These are phyloP conservation scores for Salmacisia buchloeana DNA, from an alignment of 1,284 basidiomycete genomes.

Conservation along the genomic window DNA sequence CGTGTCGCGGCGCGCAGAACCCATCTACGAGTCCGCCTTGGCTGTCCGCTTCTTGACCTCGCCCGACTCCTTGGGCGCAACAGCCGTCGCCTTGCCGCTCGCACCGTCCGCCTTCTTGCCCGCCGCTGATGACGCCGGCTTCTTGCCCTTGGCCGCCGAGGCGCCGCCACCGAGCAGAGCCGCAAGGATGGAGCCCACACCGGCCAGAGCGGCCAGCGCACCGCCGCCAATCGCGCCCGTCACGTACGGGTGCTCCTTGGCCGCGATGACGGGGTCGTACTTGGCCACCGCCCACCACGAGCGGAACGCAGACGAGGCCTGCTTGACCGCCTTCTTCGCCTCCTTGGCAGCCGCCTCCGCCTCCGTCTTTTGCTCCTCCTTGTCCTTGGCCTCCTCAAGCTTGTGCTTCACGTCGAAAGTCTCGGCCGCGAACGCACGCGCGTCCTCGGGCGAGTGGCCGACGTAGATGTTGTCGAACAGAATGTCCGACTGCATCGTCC, in stretches of 20 bases:
- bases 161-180: slow-evolving; percentile 28
- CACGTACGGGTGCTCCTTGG: slow-evolving; percentile 40
- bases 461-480: slow-evolving; percentile 50
- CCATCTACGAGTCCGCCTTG: slow-evolving; percentile 6
- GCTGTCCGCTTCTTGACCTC: slow-evolving; percentile 30
- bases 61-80: slow-evolving; percentile 29
- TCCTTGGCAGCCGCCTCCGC: slow-evolving; percentile 13
- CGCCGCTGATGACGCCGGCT: slow-evolving; percentile 25
- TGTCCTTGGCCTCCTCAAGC: slow-evolving; percentile 42
- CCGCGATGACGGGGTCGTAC: slow-evolving; percentile 35
- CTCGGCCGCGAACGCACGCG: slow-evolving; percentile 37
- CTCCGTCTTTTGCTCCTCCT: slow-evolving; percentile 14
- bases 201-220: slow-evolving; percentile 29
- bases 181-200: slow-evolving; percentile 33
- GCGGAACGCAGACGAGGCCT: slow-evolving; percentile 16
- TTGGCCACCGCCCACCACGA: slow-evolving; percentile 25
- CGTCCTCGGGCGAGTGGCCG: slow-evolving; percentile 40
- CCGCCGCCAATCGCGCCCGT: slow-evolving; percentile 36
- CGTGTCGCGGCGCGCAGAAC: too few species aligned
- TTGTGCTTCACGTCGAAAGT: slow-evolving; percentile 43
- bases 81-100: slow-evolving; percentile 29
- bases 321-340: slow-evolving; percentile 21
- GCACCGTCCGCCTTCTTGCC: not conserved
- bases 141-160: slow-evolving; percentile 31
- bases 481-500: slow-evolving; percentile 50